Base-by-base conservation (phyloP, 805 yeast genomes). In the Priceomyces melissophilus region DNA sequence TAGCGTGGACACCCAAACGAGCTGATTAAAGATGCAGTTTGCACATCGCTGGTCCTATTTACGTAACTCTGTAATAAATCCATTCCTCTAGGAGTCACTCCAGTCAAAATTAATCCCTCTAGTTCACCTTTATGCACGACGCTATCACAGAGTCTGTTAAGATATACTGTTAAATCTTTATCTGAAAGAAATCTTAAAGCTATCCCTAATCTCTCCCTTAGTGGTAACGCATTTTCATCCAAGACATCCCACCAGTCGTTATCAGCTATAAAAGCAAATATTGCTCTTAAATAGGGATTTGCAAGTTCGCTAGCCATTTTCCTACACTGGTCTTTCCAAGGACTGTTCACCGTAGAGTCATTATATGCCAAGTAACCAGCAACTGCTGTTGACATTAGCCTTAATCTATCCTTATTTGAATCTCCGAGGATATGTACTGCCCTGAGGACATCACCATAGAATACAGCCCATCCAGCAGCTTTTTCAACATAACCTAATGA, bases 381-480 rank as follows among this genome's bases (percentile, higher is more conserved):
- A 34, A 89, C 86, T 0, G 98, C 97, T 0, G 98, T 84, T 0
- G 96, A 88, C 75, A 91, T 89, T 35, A 91, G 72, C 37, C 84
- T 65, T 35, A 87, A 69, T 40, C 82, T 67, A 56, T 84, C 89
- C 43, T 78, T 81, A 37, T 81, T 81, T 2, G 96, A 79, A n/a
- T 77, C 70, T 0, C 86, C 79, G 40, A 91, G 66, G n/a, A 88
- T 83, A 32, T 79, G 80, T 3, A 90, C 85, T 0, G 97, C 96
- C 37, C 81, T 74, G 2, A 78, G 74, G 2, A 91, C 85, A 58
- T 89, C 87, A 5, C 96, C 96, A 57, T 87, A 91, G 60, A 91
- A 91, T 0, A 89, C 90, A 0, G 97, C 97, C 95, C 96, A 87
- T 0, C 95, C 98, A 1, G 97, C 99, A 1, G 99, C 98, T 56